Base-by-base conservation (phyloP, 225 moss, liverwort and hornwort species). In the Thuidium tamariscinum region DNA sequence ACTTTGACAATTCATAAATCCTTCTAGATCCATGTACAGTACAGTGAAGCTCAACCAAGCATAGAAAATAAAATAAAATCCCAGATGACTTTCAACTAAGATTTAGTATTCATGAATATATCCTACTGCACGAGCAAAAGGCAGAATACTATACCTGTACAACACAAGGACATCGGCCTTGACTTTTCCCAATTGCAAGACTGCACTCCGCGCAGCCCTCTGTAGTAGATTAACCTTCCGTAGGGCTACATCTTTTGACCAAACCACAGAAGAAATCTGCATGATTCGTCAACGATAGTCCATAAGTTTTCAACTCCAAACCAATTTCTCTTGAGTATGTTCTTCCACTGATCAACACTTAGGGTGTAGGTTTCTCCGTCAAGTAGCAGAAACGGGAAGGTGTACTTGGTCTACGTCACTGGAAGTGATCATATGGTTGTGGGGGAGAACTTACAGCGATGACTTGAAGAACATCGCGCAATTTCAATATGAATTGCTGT, bases 121-220 rank as follows among this genome's bases (percentile, higher is more conserved):
- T 63, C 30, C 42, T 82, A 39, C 36, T 83, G 27, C 64, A 52
- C 17, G 32, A 86, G 56, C 42, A 30, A 80, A 37, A 69, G 51
- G 48, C 55, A 63, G 63, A 86, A 27, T 81, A 37, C 30, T 87
- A 83, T 57, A 91, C 93, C 91, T 93, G 70, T 85, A 88, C 63
- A 93, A 87, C 87, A 93, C 86, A 71, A 93, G 59, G 61, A 93
- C 93, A 80, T 93, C 83, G 55, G 89, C 88, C 80, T 91, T 91
- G 25, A 91, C 87, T 61, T 79, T 81, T 69, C 87, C 44, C 93
- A 93, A 84, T 69, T 91, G 87, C 54, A 46, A 85, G 39, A 87
- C 73, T 60, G 91, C 88, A 85, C n/a, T 83, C 66, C 73, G 80
- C 55, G 93, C 91, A 67, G 85, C 93, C 82, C 76, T 82, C 85